Percentiles rank a stretch among this genome's conserved stretches.
Evolutionary conservation across 148 eudicot species (phyloP).

Genomic region (Gaultheria prostrata): DNA sequence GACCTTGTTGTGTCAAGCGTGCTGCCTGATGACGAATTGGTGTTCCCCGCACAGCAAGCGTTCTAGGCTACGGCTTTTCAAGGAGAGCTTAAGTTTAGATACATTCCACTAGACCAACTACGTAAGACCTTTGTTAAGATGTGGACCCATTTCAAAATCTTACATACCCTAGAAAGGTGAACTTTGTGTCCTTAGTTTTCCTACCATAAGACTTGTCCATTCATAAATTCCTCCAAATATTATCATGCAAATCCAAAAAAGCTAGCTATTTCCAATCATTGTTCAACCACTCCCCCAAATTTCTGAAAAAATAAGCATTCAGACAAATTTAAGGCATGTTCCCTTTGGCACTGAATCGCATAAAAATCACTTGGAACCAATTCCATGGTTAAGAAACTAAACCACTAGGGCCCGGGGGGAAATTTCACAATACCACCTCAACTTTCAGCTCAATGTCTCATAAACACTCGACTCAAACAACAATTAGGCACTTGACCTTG

Average conservation of each 20-base stretch:
- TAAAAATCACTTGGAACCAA: background rate
- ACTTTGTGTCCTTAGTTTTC: background rate
- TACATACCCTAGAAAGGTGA: background rate
- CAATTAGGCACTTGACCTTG: too few relatives aligned
- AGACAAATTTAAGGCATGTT: background rate
- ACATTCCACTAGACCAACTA: too few relatives aligned
- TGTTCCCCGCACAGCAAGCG: too few relatives aligned
- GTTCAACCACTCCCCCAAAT: background rate
- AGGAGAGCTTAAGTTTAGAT: too few relatives aligned
- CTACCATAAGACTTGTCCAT: background rate
- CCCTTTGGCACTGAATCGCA: background rate
- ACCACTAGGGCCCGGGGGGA: background rate
- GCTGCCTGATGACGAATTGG: too few relatives aligned
- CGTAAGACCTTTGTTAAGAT: too few relatives aligned
- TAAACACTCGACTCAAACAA: too few relatives aligned
- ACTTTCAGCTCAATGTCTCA: too few relatives aligned
- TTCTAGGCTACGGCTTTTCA: too few relatives aligned
- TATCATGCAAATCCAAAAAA: background rate
- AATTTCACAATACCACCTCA: too few relatives aligned
- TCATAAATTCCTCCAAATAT: background rate
- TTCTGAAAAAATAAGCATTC: background rate
- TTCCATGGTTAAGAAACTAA: background rate
- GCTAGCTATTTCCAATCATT: background rate
- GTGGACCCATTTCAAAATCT: too few relatives aligned
- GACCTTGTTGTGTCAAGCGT: too few relatives aligned